These are phyloP conservation scores for Leishmania tropica DNA, from an alignment of 208 protist genomes.

Conservation along the genomic window DNA sequence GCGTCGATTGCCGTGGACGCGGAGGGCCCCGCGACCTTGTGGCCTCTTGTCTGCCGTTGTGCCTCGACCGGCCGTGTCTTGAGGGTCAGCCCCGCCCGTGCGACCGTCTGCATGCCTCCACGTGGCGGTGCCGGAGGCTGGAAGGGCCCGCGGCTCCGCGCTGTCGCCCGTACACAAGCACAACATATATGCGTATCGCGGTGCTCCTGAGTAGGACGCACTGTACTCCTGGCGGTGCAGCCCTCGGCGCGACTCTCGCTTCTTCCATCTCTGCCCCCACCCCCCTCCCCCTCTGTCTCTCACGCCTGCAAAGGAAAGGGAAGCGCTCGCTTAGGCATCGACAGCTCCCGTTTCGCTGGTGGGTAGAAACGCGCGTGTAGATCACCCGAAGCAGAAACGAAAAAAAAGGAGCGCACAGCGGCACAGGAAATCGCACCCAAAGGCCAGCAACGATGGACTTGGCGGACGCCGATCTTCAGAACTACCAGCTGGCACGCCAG, in stretches of 20 bases:
- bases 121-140: too few relatives aligned
- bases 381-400: background rate
- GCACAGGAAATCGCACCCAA: background rate
- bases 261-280: too few relatives aligned
- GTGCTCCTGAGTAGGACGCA: too few relatives aligned
- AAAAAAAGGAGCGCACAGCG: background rate
- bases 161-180: too few relatives aligned
- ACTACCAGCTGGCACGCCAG: conserved; percentile 73
- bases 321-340: too few relatives aligned
- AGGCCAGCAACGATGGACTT: conserved; percentile 17
- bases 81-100: background rate
- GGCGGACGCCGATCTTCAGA: conserved; percentile 43
- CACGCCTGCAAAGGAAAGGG: too few relatives aligned
- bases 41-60: background rate
- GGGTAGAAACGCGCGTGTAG: background rate
- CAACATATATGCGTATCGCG: too few relatives aligned
- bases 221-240: too few relatives aligned
- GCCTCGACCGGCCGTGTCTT: background rate
- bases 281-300: too few relatives aligned
- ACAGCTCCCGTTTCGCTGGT: background rate
- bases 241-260: too few relatives aligned
- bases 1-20: background rate
- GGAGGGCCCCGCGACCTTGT: background rate
- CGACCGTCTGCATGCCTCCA: background rate
- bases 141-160: too few relatives aligned